These are phyloP conservation scores for Gentiana dahurica DNA, from an alignment of 257 asterid genomes.

Conservation along the genomic window DNA sequence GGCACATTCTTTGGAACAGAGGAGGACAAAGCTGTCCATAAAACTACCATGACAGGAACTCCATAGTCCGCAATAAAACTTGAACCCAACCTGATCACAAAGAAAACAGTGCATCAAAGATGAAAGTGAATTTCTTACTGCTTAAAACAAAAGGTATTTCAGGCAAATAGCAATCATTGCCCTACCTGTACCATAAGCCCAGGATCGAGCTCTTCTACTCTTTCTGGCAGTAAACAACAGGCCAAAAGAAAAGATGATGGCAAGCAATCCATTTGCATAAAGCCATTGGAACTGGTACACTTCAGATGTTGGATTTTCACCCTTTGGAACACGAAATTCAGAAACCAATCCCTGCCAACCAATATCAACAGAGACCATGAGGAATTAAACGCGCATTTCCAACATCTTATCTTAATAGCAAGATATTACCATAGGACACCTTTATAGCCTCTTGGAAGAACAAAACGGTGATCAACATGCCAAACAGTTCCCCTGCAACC, in stretches of 20 bases:
- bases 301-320: constrained; percentile 40
- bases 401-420: neutral
- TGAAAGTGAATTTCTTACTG: neutral
- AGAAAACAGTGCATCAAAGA: too few relatives aligned
- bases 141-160: neutral
- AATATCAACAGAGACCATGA: constrained; percentile 5
- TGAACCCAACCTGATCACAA: constrained; percentile 41
- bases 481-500: constrained; percentile 86
- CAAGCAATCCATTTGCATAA: constrained; percentile 70
- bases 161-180: neutral
- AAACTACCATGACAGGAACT: constrained; percentile 71
- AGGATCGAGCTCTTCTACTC: constrained; percentile 80
- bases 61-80: constrained; percentile 90
- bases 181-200: constrained; percentile 89
- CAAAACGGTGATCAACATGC: constrained; percentile 84
- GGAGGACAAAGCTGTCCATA: constrained; percentile 74
- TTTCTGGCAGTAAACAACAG: constrained; percentile 55
- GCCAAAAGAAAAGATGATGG: constrained; percentile 68
- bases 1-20: constrained; percentile 52
- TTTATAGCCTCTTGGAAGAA: constrained; percentile 85
- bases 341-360: constrained; percentile 66
- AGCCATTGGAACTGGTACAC: constrained; percentile 70
- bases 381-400: neutral
- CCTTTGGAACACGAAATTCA: constrained; percentile 61
- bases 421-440: constrained; percentile 22